These are phyloP conservation scores for Salvia rosmarinus DNA, from an alignment of 257 asterid genomes.

Conservation along the genomic window DNA sequence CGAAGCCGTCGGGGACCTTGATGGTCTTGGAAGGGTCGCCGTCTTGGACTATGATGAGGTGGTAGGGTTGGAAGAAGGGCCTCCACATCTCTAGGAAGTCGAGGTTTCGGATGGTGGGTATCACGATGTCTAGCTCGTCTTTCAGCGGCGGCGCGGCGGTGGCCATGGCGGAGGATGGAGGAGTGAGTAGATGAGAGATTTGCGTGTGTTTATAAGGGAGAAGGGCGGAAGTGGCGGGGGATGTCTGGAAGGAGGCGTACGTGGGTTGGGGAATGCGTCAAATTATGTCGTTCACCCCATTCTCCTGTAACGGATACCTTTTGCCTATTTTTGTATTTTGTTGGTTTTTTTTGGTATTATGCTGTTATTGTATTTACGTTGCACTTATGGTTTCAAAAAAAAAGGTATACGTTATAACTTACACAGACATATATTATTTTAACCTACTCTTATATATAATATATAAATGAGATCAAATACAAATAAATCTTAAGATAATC, in stretches of 20 bases:
- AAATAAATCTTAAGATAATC: no score
- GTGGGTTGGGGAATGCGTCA: conserved; percentile 55
- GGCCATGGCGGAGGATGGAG: conserved; percentile 44
- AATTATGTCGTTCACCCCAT: conserved; percentile 30
- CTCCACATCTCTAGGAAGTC: conserved; percentile 97
- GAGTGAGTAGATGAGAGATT: background rate
- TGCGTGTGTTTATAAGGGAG: conserved; percentile 27
- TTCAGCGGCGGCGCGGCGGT: conserved; percentile 56
- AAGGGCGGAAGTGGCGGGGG: conserved; percentile 37
- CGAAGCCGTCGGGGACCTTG: conserved; percentile 81
- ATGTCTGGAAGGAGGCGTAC: conserved; percentile 23
- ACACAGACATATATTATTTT: no score
- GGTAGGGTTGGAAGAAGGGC: conserved; percentile 80
- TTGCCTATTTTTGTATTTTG: no score
- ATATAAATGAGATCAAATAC: no score
- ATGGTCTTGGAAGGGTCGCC: conserved; percentile 85
- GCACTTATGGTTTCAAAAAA: no score
- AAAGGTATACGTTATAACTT: no score
- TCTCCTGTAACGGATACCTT: conserved; percentile 31
- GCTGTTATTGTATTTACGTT: no score
- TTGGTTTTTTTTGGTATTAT: no score
- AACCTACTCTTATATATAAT: no score
- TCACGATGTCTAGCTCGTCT: conserved; percentile 87
- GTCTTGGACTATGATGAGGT: conserved; percentile 87
- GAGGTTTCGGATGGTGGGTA: conserved; percentile 85